Percentiles rank a stretch among this genome's conserved stretches.
Evolutionary conservation across 202 grass and related monocot genomes (phyloP).

Genomic region (Miscanthus sacchariflorus): DNA sequence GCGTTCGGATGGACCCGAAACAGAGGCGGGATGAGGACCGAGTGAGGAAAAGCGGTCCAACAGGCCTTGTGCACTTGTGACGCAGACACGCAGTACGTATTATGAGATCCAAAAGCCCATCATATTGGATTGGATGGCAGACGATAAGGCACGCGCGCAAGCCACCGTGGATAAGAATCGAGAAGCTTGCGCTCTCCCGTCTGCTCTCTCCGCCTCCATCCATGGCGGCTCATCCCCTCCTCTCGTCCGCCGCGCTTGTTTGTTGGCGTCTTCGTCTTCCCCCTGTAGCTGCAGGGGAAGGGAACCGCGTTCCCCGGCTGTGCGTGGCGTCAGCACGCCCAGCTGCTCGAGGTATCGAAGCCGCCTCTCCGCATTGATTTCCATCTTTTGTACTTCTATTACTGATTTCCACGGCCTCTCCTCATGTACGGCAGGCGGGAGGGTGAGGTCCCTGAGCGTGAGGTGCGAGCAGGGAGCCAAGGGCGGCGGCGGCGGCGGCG

Average conservation of each 20-base stretch:
- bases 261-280: neutral
- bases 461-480: slow-evolving; percentile 85
- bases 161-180: slow-evolving; percentile 15
- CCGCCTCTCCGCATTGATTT: neutral
- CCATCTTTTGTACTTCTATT: neutral
- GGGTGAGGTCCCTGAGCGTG: slow-evolving; percentile 50
- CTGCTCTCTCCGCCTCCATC: neutral
- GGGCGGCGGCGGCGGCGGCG: slow-evolving; percentile 16
- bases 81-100: no score
- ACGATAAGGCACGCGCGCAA: no score
- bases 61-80: no score
- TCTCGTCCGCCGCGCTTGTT: slow-evolving; percentile 13
- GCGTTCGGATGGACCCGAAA: no score
- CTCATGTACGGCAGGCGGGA: slow-evolving; percentile 18
- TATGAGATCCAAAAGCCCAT: no score
- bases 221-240: slow-evolving; percentile 43
- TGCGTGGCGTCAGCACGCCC: slow-evolving; percentile 6
- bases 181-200: neutral
- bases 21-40: no score
- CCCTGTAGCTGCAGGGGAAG: slow-evolving; percentile 12
- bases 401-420: no score
- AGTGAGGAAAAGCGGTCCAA: no score
- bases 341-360: neutral
- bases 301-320: neutral
- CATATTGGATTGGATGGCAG: no score